These are phyloP conservation scores for Trichophyton mentagrophytes DNA, from an alignment of 2,329 filamentous ascomycete genomes.

Conservation along the genomic window DNA sequence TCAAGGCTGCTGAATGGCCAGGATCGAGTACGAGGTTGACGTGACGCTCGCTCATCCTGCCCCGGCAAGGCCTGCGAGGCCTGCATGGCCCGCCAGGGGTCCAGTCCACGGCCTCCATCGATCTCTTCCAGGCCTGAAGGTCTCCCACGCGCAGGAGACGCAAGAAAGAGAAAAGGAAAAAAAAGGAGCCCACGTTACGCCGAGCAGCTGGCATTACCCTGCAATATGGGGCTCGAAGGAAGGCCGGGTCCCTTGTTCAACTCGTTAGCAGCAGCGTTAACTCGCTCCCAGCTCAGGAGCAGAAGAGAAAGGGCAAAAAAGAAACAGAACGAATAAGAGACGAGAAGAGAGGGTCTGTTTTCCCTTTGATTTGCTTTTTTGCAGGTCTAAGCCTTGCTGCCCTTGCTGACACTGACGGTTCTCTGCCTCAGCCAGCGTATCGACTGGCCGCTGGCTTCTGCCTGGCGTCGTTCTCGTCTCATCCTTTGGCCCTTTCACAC, in stretches of 20 bases:
- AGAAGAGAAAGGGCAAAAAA: background rate
- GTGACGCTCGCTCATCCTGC: background rate
- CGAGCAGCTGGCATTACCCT: background rate
- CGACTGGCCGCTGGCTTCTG: background rate
- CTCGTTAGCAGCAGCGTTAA: too few species aligned
- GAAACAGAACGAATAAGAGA: background rate
- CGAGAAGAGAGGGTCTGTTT: background rate
- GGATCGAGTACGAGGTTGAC: background rate
- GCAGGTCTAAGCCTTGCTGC: conserved; percentile 2
- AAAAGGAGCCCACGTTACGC: background rate
- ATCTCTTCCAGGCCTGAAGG: background rate
- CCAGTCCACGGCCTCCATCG: background rate
- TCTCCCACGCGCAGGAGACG: background rate
- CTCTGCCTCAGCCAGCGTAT: background rate
- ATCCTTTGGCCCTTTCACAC: background rate
- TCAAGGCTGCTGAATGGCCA: background rate
- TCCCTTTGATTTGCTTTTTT: background rate
- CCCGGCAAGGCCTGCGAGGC: background rate
- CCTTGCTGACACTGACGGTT: background rate
- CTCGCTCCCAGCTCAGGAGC: background rate
- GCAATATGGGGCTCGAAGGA: conserved; percentile 2
- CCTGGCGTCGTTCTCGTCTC: background rate
- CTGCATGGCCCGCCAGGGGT: background rate
- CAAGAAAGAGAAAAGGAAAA: too few species aligned
- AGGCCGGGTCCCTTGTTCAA: background rate